Conservation (phyloP, 148 eudicot species). For the Euryodendron excelsum region DNA sequence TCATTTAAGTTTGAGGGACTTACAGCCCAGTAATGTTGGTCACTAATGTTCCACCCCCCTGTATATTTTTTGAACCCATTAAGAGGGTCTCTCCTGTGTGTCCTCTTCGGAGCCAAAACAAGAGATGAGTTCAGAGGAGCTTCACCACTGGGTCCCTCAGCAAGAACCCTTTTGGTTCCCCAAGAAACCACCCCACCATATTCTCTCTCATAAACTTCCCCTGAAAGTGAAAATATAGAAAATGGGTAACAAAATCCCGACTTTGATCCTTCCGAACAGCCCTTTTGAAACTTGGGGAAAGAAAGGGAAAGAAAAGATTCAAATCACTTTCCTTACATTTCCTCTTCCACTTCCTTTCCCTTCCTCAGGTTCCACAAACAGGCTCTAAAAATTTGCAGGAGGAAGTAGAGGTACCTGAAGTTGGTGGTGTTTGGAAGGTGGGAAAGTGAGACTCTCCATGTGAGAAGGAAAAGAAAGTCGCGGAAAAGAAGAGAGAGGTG, state of each 20-base stretch:
- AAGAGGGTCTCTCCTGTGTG: slow-evolving; percentile 55
- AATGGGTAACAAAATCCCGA: neutral
- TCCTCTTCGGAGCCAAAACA: slow-evolving; percentile 59
- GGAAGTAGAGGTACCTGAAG: slow-evolving; percentile 10
- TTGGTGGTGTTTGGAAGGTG: slow-evolving; percentile 9
- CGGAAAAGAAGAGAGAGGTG: neutral
- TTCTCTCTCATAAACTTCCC: slow-evolving; percentile 5
- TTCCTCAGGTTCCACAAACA: too few relatives aligned
- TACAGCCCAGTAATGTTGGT: slow-evolving; percentile 74
- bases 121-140: slow-evolving; percentile 35
- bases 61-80: slow-evolving; percentile 40
- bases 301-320: too few relatives aligned
- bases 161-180: slow-evolving; percentile 31
- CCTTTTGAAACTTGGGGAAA: too few relatives aligned
- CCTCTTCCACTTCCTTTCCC: too few relatives aligned
- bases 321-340: too few relatives aligned
- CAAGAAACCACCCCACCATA: slow-evolving; percentile 5
- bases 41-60: slow-evolving; percentile 59
- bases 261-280: neutral
- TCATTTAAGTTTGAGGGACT: slow-evolving; percentile 15
- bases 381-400: neutral
- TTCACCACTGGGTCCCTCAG: slow-evolving; percentile 24
- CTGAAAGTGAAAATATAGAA: slow-evolving; percentile 16
- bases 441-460: slow-evolving; percentile 12
- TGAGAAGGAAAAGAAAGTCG: slow-evolving; percentile 5